Conservation (phyloP, 2,329 filamentous ascomycete genomes). For the Ceratocystis variospora region DNA sequence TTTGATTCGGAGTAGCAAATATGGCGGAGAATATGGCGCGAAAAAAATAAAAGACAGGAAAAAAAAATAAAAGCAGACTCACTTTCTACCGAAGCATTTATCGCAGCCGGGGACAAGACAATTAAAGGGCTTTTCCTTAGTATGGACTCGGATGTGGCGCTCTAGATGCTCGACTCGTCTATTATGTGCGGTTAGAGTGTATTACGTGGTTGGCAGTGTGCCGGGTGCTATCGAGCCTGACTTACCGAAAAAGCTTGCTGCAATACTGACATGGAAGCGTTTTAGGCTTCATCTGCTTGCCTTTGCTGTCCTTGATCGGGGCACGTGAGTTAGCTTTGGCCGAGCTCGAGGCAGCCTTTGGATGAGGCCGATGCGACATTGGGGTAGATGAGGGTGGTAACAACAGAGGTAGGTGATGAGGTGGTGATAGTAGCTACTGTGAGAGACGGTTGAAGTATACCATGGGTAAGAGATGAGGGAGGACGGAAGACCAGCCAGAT, state of each 20-base stretch:
- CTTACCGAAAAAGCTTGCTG: slow-evolving; percentile 48
- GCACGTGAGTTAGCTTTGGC: slow-evolving; percentile 1
- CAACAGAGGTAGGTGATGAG: not conserved
- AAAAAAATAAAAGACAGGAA: slow-evolving; percentile 4
- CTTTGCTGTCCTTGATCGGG: slow-evolving; percentile 29
- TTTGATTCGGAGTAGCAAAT: slow-evolving; percentile 17
- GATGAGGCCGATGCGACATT: slow-evolving; percentile 2
- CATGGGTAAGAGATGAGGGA: slow-evolving; percentile 6
- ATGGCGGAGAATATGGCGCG: slow-evolving; percentile 1
- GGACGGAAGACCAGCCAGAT: not conserved
- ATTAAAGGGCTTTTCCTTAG: slow-evolving; percentile 51
- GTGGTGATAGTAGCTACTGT: not conserved
- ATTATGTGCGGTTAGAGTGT: slow-evolving; percentile 24
- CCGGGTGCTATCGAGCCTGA: slow-evolving; percentile 16
- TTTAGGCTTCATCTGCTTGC: slow-evolving; percentile 45
- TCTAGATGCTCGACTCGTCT: slow-evolving; percentile 52
- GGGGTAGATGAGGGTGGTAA: not conserved
- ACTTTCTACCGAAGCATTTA: slow-evolving; percentile 50
- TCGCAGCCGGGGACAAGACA: slow-evolving; percentile 47
- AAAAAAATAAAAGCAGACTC: slow-evolving; percentile 24
- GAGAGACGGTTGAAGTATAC: slow-evolving; percentile 6
- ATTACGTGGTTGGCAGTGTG: not conserved
- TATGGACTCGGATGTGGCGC: slow-evolving; percentile 50
- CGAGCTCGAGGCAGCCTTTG: not conserved
- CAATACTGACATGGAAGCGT: slow-evolving; percentile 50